Evolutionary conservation across 257 asterid genomes (phyloP).

Genomic region (Nemophila menziesii): DNA sequence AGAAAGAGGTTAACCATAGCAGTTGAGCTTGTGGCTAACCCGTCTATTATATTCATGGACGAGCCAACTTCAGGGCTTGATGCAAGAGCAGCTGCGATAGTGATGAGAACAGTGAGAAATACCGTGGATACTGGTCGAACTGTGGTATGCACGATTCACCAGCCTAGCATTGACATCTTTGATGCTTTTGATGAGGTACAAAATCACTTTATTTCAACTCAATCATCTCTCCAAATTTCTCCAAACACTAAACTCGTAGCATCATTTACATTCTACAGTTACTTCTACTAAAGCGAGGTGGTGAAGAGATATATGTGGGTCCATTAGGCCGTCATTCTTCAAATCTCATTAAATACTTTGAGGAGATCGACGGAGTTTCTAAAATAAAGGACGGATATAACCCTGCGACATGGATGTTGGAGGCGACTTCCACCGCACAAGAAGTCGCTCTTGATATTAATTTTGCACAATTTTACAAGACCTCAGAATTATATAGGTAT

Average conservation of each 20-base stretch:
- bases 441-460: constrained; percentile 59
- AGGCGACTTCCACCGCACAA: constrained; percentile 61
- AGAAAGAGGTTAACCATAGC: constrained; percentile 80
- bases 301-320: constrained; percentile 82
- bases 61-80: constrained; percentile 92
- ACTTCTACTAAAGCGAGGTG: constrained; percentile 75
- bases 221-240: not conserved
- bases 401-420: constrained; percentile 94
- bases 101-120: constrained; percentile 90
- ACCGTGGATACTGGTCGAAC: constrained; percentile 83
- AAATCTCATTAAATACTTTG: constrained; percentile 59
- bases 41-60: constrained; percentile 86
- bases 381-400: constrained; percentile 61
- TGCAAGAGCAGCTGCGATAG: constrained; percentile 89
- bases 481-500: constrained; percentile 49
- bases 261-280: constrained; percentile 54
- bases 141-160: constrained; percentile 87
- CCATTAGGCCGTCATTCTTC: constrained; percentile 69
- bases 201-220: not conserved
- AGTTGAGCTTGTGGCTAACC: constrained; percentile 80
- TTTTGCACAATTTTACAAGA: constrained; percentile 58
- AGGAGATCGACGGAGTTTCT: constrained; percentile 57
- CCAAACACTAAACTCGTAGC: not conserved
- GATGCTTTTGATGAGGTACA: constrained; percentile 82
- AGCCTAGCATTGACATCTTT: constrained; percentile 79